phyloP scores from a whole-genome alignment of 352 stramenopile species.

The Thalassiosira delicatula region DNA sequence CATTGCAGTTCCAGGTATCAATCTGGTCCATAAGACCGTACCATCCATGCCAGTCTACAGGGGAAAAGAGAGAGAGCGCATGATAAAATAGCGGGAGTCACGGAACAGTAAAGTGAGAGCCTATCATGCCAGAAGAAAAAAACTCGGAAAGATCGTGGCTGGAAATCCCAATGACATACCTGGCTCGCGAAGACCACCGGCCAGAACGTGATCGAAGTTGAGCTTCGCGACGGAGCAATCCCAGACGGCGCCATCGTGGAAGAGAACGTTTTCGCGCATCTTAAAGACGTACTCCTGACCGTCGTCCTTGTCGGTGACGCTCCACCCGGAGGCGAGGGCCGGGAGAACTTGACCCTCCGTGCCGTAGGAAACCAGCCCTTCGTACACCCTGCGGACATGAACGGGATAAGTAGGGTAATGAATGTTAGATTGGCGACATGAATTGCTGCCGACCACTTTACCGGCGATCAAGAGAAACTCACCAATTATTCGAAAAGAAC shows the following conservation, averaged over 20 bases:
- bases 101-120: no score
- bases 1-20: conserved; percentile 59
- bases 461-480: neutral
- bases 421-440: neutral
- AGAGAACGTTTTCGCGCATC: conserved; percentile 72
- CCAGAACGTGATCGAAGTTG: conserved; percentile 81
- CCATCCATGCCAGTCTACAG: conserved; percentile 58
- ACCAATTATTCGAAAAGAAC: conserved; percentile 62
- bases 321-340: conserved; percentile 63
- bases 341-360: conserved; percentile 62
- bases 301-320: conserved; percentile 1
- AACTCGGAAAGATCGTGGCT: neutral
- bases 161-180: neutral
- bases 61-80: neutral
- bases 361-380: conserved; percentile 75
- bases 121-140: no score
- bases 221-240: conserved; percentile 74
- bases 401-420: neutral
- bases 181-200: conserved; percentile 25
- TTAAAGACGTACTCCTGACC: conserved; percentile 64
- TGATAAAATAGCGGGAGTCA: neutral
- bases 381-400: conserved; percentile 64
- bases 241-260: conserved; percentile 73
- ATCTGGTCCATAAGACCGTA: conserved; percentile 52
- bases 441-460: no score